Evolutionary conservation across 2,329 filamentous ascomycete species (phyloP).

Genomic region (Epichloe gansuensis): DNA sequence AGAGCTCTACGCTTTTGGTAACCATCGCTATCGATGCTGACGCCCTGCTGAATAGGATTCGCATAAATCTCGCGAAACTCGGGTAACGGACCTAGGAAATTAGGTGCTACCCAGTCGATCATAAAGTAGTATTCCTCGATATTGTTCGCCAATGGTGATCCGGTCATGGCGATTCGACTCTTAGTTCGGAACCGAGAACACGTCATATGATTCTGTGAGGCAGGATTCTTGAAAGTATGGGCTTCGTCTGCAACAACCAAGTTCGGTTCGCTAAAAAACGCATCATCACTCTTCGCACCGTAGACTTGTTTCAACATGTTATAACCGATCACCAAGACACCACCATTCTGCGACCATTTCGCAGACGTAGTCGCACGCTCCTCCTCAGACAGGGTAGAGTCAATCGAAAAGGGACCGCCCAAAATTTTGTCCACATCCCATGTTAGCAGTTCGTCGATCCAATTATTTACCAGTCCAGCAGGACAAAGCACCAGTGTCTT

Average conservation of each 20-base stretch:
- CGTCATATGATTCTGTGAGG: constrained; percentile 36
- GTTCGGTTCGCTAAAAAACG: constrained; percentile 48
- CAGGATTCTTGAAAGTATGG: constrained; percentile 60
- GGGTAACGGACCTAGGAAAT: constrained; percentile 53
- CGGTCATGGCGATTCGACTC: constrained; percentile 71
- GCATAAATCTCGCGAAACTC: constrained; percentile 64
- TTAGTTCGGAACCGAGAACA: constrained; percentile 50
- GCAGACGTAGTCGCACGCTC: constrained; percentile 34
- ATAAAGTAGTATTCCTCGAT: constrained; percentile 76
- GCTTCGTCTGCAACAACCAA: constrained; percentile 80
- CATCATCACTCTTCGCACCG: constrained; percentile 22
- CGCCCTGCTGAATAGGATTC: constrained; percentile 58
- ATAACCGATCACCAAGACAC: constrained; percentile 69
- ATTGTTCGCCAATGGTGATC: constrained; percentile 75
- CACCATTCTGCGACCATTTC: constrained; percentile 51
- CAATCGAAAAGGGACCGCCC: constrained; percentile 44
- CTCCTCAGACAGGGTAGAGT: constrained; percentile 20
- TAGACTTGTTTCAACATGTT: constrained; percentile 43
- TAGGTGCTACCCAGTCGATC: constrained; percentile 75
- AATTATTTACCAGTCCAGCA: constrained; percentile 63
- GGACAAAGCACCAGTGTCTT: constrained; percentile 67
- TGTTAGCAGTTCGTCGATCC: constrained; percentile 60
- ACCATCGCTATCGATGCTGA: constrained; percentile 49
- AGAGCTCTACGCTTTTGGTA: constrained; percentile 45
- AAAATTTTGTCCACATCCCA: constrained; percentile 52